Percentiles rank a stretch among this genome's conserved stretches.
Conservation (phyloP, 257 asterid genomes). For the Orobanche coerulescens region DNA sequence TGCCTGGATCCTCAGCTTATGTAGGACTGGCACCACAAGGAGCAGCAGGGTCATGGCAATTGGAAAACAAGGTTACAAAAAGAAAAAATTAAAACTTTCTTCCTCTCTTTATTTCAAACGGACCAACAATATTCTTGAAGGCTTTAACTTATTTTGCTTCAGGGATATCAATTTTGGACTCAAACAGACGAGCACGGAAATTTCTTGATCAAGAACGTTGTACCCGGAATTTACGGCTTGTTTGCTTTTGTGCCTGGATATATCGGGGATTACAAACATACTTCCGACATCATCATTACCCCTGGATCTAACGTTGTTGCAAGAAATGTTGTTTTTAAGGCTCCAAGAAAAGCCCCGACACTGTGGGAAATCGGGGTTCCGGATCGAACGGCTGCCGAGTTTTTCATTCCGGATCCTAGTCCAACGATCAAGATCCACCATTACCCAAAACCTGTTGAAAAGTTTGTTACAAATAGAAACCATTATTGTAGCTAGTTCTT, state of each 20-base stretch:
- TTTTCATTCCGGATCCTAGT: constrained; percentile 41
- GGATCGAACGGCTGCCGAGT: constrained; percentile 59
- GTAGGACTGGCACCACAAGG: constrained; percentile 63
- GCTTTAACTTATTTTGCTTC: not conserved
- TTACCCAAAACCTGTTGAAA: constrained; percentile 17
- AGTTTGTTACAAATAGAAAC: constrained; percentile 10
- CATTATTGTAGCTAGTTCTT: too few species aligned
- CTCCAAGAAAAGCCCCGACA: constrained; percentile 53
- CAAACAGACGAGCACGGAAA: constrained; percentile 31
- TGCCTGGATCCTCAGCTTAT: constrained; percentile 36
- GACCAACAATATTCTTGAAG: too few species aligned
- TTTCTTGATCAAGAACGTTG: constrained; percentile 36
- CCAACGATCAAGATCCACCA: constrained; percentile 27
- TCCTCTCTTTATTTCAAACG: not conserved
- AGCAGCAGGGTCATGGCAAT: constrained; percentile 61
- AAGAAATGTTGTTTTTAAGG: constrained; percentile 32
- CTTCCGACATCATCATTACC: constrained; percentile 23
- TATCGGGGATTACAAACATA: constrained; percentile 55
- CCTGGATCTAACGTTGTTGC: constrained; percentile 30
- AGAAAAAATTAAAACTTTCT: not conserved
- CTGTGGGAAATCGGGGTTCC: constrained; percentile 76
- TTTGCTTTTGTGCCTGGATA: constrained; percentile 46
- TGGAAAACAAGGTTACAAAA: constrained; percentile 51
- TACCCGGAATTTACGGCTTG: constrained; percentile 47
- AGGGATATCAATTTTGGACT: constrained; percentile 75